These are phyloP conservation scores for Coemansia sp. DNA, from an alignment of 192 early-diverging fungal genomes.

Conservation along the genomic window DNA sequence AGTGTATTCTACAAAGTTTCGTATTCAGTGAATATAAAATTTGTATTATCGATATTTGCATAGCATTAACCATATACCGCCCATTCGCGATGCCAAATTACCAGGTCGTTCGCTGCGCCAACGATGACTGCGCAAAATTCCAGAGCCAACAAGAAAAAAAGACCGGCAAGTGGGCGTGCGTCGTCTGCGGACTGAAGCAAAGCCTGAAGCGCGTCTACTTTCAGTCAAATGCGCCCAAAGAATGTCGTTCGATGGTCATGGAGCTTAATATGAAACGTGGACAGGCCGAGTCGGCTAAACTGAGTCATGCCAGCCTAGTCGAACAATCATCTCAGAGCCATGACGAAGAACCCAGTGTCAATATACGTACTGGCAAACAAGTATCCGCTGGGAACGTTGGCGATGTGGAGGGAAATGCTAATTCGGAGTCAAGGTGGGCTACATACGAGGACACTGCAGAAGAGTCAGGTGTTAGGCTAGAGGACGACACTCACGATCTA, in stretches of 20 bases:
- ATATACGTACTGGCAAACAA: not conserved
- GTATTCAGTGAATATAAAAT: not conserved
- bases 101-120: conserved; percentile 50
- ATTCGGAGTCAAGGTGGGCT: conserved; percentile 25
- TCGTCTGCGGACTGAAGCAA: conserved; percentile 52
- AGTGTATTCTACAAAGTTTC: not conserved
- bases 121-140: conserved; percentile 40
- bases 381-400: not conserved
- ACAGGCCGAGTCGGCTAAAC: conserved; percentile 2
- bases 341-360: too few relatives aligned
- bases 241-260: conserved; percentile 44
- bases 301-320: not conserved
- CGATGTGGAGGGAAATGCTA: not conserved
- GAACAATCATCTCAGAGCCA: not conserved
- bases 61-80: not conserved
- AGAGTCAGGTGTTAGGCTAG: not conserved
- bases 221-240: conserved; percentile 37
- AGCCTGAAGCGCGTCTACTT: conserved; percentile 44
- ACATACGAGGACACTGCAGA: conserved; percentile 6
- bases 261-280: conserved; percentile 49
- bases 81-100: conserved; percentile 38
- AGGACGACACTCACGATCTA: not conserved
- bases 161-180: conserved; percentile 45
- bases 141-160: conserved; percentile 57
- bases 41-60: not conserved